phyloP scores from a whole-genome alignment of 495 filamentous ascomycete species.

The Neurospora tetraspora region DNA sequence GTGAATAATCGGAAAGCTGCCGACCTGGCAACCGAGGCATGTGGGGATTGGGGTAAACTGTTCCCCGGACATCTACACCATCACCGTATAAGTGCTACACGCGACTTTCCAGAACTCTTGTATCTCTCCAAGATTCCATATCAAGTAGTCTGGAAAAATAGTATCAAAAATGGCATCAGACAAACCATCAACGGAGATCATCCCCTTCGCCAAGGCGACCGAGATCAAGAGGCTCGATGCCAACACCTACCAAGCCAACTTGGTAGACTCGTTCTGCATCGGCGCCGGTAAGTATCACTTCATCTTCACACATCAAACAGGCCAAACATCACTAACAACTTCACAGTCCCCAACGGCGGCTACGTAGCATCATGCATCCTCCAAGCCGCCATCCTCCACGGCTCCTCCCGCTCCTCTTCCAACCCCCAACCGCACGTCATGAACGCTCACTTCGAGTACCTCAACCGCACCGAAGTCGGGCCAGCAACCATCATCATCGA shows the following conservation, averaged over 20 bases:
- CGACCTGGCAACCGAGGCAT: not conserved
- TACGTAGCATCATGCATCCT: constrained; percentile 58
- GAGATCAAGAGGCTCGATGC: constrained; percentile 43
- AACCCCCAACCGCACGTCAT: constrained; percentile 54
- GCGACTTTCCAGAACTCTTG: not conserved
- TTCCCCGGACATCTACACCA: not conserved
- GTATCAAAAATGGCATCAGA: not conserved
- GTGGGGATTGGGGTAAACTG: not conserved
- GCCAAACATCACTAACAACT: not conserved
- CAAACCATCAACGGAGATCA: not conserved
- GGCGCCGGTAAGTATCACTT: constrained; percentile 43
- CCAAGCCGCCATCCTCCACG: constrained; percentile 49
- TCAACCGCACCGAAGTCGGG: constrained; percentile 56
- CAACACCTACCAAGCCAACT: constrained; percentile 51
- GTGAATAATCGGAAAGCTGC: not conserved
- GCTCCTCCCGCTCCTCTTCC: constrained; percentile 41
- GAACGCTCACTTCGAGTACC: constrained; percentile 62
- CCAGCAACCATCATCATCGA: constrained; percentile 53
- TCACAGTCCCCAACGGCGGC: constrained; percentile 71
- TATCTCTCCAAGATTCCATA: not conserved
- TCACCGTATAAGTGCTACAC: not conserved
- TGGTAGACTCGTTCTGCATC: constrained; percentile 57
- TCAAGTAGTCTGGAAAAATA: not conserved
- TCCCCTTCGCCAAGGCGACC: constrained; percentile 25
- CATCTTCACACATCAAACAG: too few species aligned